Conservation (phyloP, 345 rosid species). For the Gossypium turneri region DNA sequence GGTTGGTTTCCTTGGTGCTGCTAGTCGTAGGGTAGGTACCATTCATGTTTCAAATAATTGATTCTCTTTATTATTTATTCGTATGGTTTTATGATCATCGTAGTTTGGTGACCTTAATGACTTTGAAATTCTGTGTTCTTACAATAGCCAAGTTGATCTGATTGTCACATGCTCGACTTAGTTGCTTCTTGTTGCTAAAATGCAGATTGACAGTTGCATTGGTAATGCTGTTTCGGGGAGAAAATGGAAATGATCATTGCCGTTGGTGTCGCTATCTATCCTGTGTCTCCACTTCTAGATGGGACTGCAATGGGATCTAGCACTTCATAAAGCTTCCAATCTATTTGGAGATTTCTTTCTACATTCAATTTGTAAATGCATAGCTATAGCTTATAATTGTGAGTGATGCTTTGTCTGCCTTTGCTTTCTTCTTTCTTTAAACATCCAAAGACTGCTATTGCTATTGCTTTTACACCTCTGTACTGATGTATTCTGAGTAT, state of each 20-base stretch:
- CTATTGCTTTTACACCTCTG: no score
- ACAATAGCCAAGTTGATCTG: not conserved
- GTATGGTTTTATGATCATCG: not conserved
- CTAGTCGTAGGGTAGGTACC: slow-evolving; percentile 56
- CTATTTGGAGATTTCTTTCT: not conserved
- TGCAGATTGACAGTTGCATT: slow-evolving; percentile 55
- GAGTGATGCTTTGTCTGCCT: not conserved
- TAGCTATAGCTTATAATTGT: slow-evolving; percentile 11
- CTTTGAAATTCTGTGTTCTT: not conserved
- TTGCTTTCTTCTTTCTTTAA: not conserved
- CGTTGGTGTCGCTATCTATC: slow-evolving; percentile 86
- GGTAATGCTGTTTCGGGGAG: slow-evolving; percentile 68
- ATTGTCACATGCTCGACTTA: not conserved
- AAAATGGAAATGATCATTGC: slow-evolving; percentile 66
- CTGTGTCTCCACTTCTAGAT: slow-evolving; percentile 70
- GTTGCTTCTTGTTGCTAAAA: not conserved
- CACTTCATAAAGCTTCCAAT: not conserved
- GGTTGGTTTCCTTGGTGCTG: slow-evolving; percentile 49
- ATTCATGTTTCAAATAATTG: not conserved
- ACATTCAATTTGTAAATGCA: slow-evolving; percentile 3
- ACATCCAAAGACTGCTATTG: not conserved
- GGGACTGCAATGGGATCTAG: slow-evolving; percentile 54
- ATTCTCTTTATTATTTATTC: not conserved
- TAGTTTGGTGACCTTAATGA: not conserved
- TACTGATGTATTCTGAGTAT: no score